phyloP scores from a whole-genome alignment of 163 green algal species.

The Chlorella variabilis region DNA sequence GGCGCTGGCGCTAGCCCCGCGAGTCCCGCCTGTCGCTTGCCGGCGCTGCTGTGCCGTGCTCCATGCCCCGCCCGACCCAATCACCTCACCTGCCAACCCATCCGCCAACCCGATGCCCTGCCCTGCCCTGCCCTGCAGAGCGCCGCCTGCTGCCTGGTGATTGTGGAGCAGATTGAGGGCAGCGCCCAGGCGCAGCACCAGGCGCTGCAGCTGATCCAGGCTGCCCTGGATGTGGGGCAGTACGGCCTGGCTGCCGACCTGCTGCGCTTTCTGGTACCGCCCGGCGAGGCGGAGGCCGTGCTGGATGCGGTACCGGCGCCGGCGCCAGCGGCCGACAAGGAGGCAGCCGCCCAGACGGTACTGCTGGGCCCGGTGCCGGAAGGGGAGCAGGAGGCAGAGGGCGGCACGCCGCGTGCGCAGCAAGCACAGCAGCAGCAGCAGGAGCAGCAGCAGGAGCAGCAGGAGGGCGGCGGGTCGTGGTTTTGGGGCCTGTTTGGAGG shows the following conservation, averaged over 20 bases:
- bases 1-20: too few relatives aligned
- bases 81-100: too few relatives aligned
- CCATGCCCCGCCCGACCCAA: too few relatives aligned
- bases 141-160: constrained; percentile 70
- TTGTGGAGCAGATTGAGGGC: constrained; percentile 79
- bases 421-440: background rate
- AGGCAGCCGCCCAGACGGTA: background rate
- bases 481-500: constrained; percentile 19
- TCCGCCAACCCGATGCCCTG: too few relatives aligned
- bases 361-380: background rate
- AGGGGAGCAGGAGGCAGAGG: background rate
- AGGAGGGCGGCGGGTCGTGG: background rate
- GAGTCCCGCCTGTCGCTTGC: too few relatives aligned
- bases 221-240: constrained; percentile 62
- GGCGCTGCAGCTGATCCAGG: constrained; percentile 72
- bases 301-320: background rate
- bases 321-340: background rate
- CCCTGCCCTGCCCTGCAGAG: too few relatives aligned
- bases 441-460: background rate
- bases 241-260: constrained; percentile 82
- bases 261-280: constrained; percentile 82
- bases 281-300: constrained; percentile 49
- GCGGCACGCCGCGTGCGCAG: background rate
- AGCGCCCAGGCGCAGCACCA: constrained; percentile 59
- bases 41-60: too few relatives aligned